These are phyloP conservation scores for Globisporangium spinosum DNA, from an alignment of 352 stramenopile species.

Conservation along the genomic window DNA sequence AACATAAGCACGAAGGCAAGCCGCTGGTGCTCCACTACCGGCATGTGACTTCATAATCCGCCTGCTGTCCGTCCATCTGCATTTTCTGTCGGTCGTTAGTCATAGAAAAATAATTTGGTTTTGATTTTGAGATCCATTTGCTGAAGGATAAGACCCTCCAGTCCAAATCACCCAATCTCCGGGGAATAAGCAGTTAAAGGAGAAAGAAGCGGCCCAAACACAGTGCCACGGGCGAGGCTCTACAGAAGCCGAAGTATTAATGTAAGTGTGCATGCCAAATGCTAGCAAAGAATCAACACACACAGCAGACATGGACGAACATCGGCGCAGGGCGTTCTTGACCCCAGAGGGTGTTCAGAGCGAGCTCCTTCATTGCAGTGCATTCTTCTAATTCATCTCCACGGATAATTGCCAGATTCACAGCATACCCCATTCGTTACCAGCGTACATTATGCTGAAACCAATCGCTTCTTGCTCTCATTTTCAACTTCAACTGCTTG, in stretches of 20 bases:
- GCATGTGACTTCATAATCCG: slow-evolving; percentile 16
- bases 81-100: background rate
- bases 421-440: background rate
- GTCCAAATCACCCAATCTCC: too few species aligned
- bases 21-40: slow-evolving; percentile 56
- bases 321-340: too few species aligned
- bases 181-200: too few species aligned
- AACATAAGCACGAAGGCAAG: slow-evolving; percentile 40
- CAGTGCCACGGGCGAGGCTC: too few species aligned
- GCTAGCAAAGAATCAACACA: too few species aligned
- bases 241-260: too few species aligned
- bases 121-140: background rate
- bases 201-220: too few species aligned
- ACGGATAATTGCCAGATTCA: background rate
- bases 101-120: slow-evolving; percentile 8
- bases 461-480: background rate
- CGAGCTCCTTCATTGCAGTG: background rate
- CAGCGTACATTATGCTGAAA: background rate
- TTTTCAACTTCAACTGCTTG: slow-evolving; percentile 2
- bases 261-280: too few species aligned
- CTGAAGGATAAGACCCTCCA: too few species aligned
- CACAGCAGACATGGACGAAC: too few species aligned
- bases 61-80: background rate
- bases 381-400: background rate
- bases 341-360: too few species aligned